These are phyloP conservation scores for Arabidopsis suecica DNA, from an alignment of 345 rosid genomes.

Conservation along the genomic window DNA sequence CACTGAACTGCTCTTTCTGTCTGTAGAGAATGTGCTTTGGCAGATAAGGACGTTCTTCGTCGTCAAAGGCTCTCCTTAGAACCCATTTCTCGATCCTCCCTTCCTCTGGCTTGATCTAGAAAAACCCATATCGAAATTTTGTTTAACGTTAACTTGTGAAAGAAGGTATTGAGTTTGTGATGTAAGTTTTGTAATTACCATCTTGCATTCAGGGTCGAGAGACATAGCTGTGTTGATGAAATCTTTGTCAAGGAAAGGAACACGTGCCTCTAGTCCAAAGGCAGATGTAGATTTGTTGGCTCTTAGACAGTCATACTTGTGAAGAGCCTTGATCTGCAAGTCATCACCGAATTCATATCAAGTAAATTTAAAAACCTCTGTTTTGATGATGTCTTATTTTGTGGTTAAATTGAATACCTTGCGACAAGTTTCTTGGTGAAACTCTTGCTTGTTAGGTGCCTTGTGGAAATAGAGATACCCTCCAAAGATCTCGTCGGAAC, in stretches of 20 bases:
- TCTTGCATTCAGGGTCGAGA: slow-evolving; percentile 83
- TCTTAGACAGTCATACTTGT: slow-evolving; percentile 88
- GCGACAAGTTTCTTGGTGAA: slow-evolving; percentile 85
- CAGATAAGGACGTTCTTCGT: slow-evolving; percentile 80
- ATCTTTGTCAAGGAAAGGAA: slow-evolving; percentile 91
- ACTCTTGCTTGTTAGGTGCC: slow-evolving; percentile 89
- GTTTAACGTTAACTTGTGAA: slow-evolving; percentile 12
- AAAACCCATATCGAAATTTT: background rate
- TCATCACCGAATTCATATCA: background rate
- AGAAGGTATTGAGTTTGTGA: background rate
- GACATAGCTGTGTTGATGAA: slow-evolving; percentile 82
- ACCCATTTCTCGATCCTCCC: slow-evolving; percentile 89
- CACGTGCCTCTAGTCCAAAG: slow-evolving; percentile 94
- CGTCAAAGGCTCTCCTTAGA: slow-evolving; percentile 85
- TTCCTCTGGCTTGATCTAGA: slow-evolving; percentile 68
- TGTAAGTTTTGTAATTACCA: slow-evolving; percentile 52
- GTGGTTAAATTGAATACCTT: slow-evolving; percentile 54
- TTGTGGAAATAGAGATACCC: slow-evolving; percentile 97
- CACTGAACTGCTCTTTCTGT: slow-evolving; percentile 97
- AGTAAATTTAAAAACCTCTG: background rate
- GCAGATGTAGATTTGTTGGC: slow-evolving; percentile 96
- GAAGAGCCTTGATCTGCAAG: slow-evolving; percentile 87
- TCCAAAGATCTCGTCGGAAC: slow-evolving; percentile 91
- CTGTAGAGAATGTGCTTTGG: slow-evolving; percentile 95
- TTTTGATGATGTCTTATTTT: background rate